phyloP scores from a whole-genome alignment of 257 asterid genomes.

The Coffea eugenioides region DNA sequence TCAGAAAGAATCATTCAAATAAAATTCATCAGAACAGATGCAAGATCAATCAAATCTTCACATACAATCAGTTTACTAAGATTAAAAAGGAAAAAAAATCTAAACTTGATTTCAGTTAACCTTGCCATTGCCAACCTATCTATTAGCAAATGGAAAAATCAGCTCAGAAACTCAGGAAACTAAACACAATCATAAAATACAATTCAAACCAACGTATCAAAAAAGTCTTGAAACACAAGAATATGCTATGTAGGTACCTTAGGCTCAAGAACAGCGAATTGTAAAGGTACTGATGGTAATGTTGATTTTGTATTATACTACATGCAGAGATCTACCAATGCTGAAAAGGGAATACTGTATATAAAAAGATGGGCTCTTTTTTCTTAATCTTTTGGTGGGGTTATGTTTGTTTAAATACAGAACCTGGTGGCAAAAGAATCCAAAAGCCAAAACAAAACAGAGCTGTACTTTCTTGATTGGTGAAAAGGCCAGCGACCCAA shows the following conservation, averaged over 20 bases:
- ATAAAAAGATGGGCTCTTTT: not conserved
- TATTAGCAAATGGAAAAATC: not conserved
- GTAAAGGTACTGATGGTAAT: not conserved
- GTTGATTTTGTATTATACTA: not conserved
- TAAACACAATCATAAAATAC: not conserved
- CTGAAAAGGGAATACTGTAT: not conserved
- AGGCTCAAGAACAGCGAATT: not conserved
- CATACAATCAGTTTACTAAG: not conserved
- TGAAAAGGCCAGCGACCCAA: not conserved
- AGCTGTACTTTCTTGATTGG: constrained; percentile 3
- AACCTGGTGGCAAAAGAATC: constrained; percentile 8
- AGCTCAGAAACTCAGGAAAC: not conserved
- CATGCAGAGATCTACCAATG: constrained; percentile 15
- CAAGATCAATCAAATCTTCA: not conserved
- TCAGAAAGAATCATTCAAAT: not conserved
- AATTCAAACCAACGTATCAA: not conserved
- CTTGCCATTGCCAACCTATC: not conserved
- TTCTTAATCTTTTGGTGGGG: not conserved
- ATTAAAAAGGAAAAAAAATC: not conserved
- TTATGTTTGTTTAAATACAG: not conserved
- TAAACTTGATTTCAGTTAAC: not conserved
- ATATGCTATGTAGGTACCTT: constrained; percentile 1
- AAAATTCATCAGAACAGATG: not conserved
- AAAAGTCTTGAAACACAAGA: not conserved
- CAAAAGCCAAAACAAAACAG: constrained; percentile 14